Base-by-base conservation (phyloP, 352 stramenopile genomes). In the Phytophthora colocasiae region DNA sequence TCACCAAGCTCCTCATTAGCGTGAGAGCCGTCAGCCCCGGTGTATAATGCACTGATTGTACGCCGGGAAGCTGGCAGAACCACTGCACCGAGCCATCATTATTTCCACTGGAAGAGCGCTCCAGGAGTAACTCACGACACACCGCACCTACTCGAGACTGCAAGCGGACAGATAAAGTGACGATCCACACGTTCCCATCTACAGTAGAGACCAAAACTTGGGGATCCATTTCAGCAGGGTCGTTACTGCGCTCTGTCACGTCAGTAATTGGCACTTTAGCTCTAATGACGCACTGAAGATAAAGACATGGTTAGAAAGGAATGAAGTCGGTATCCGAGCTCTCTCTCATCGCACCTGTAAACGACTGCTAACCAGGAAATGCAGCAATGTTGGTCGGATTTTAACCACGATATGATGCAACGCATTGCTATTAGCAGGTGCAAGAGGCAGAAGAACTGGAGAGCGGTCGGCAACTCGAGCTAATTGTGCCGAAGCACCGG, bases 181-280 rank as follows among this genome's bases (percentile, higher is more conserved):
- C 78, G 6, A 82, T 31, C 80, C 81, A 92, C 38, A 92, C 40
- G 14, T 62, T 67, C 12, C 83, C 83, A 41, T 85, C 75, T 15
- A 50, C 63, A 1, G 58, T 57, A 1, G 77, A 63, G 7, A 91
- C 57, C 6, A 88, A 45, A 0, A 90, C 15, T 40, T 67, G 47
- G 34, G 73, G 52, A 14, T 39, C 34, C 17, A 27, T 19, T 40
- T 38, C 22, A 14, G 9, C 26, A 5, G 19, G 19, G 29, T 47
- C 6, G n/a, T 12, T 1, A 6, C 39, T 9, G 38, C 78, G 65
- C 22, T 74, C 59, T 12, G 40, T 43, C 10, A 88, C 49, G 27
- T 60, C 74, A 4, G 49, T 69, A 14, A 91, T 87, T 26, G 75
- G 65, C 36, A 73, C 69, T 2, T 68, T 52, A 2, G 80, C 84